Conservation (phyloP, 73 alveolate genomes). For the Halteria grandinella region DNA sequence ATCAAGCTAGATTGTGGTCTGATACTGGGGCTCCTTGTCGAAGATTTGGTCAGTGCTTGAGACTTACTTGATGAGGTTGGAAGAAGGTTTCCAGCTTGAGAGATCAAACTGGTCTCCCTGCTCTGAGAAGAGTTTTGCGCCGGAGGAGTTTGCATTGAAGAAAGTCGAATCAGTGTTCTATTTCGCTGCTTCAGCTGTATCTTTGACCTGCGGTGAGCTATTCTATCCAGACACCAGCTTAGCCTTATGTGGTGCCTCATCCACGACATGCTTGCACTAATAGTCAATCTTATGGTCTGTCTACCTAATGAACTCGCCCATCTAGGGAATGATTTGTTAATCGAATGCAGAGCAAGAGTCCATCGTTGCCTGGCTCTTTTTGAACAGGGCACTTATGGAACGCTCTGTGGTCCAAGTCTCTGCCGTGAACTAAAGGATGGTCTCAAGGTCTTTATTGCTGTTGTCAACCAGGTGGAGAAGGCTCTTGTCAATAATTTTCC, state of each 20-base stretch:
- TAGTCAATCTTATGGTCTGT: neutral
- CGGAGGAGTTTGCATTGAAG: too few relatives aligned
- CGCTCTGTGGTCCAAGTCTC: constrained; percentile 46
- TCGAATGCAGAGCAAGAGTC: constrained; percentile 41
- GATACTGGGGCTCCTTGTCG: constrained; percentile 2
- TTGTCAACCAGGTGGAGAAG: constrained; percentile 7
- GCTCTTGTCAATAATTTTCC: constrained; percentile 22
- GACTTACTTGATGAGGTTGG: constrained; percentile 9
- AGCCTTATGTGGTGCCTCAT: neutral
- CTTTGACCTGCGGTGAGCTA: too few relatives aligned
- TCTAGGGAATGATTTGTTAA: constrained; percentile 15
- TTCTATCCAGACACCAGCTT: neutral
- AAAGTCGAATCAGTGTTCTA: constrained; percentile 2
- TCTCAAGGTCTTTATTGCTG: constrained; percentile 22
- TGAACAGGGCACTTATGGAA: constrained; percentile 14
- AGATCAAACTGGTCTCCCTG: too few relatives aligned
- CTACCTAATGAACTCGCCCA: constrained; percentile 8
- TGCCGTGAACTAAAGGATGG: constrained; percentile 20
- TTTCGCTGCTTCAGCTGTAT: neutral
- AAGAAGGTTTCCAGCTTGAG: constrained; percentile 38
- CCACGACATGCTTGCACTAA: constrained; percentile 1
- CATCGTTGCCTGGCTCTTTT: neutral
- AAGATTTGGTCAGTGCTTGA: neutral
- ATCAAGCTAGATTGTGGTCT: neutral
- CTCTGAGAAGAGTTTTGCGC: too few relatives aligned